phyloP scores from a whole-genome alignment of 306 rosid genomes.

The Ormosia emarginata region DNA sequence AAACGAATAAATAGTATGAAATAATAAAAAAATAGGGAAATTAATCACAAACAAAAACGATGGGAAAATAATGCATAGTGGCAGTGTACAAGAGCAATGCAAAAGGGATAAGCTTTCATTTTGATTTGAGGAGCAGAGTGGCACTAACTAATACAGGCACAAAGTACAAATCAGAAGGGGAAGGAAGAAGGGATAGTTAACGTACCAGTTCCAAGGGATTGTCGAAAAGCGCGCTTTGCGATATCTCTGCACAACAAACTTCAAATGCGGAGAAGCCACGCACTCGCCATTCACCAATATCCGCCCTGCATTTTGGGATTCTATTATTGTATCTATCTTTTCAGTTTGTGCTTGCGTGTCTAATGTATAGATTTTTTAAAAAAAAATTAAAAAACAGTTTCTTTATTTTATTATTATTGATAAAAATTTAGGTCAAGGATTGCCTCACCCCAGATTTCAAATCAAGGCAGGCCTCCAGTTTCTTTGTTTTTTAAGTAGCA shows the following conservation, averaged over 20 bases:
- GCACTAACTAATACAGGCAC: no score
- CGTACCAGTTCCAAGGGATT: neutral
- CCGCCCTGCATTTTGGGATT: neutral
- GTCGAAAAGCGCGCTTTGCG: conserved; percentile 7
- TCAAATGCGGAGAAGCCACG: conserved; percentile 37
- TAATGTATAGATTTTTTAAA: no score
- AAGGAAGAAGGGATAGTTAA: neutral
- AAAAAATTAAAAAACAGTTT: no score
- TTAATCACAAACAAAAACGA: no score
- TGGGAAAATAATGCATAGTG: no score
- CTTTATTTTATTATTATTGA: no score
- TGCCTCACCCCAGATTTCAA: no score
- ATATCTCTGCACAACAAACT: conserved; percentile 19
- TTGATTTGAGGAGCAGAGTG: neutral
- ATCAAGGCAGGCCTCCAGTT: no score
- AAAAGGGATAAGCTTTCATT: neutral
- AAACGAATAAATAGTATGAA: neutral
- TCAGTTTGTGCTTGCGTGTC: no score
- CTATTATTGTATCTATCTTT: no score
- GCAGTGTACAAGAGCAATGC: neutral
- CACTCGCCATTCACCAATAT: conserved; percentile 6
- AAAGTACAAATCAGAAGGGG: neutral
- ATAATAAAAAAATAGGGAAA: neutral
- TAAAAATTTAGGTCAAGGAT: no score
- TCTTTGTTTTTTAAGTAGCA: no score